Base-by-base conservation (phyloP, 2,329 filamentous ascomycete species). In the Colletotrichum cereale region DNA sequence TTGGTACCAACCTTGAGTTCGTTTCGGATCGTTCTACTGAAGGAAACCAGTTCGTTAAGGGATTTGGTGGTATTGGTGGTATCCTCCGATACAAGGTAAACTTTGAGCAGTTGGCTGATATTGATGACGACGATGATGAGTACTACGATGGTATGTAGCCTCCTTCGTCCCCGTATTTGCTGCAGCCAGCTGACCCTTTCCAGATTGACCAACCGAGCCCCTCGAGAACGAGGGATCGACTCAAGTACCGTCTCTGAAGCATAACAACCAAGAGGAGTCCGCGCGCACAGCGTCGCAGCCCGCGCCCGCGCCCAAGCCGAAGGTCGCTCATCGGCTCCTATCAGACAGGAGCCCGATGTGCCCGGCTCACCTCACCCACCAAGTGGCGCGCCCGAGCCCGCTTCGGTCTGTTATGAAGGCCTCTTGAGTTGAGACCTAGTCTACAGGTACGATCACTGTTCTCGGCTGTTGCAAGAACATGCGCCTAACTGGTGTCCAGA, bases 21-120 rank as follows among this genome's bases (percentile, higher is more conserved):
- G 96, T 99, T 75, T 98, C 96, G 60, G 97, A 99, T 82, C 92
- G 95, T 75, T 98, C 96, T 73, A 97, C 94, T 73, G 96, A 99
- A 86, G 96, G 96, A 81, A 99, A 99, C 86, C 96, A 99, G 87
- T 99, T 99, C 85, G 96, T 99, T 79, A 98, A 98, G 87, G 96
- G 96, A 75, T 99, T 99, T 80, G 96, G 96, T 91, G 96, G 96
- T 80, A 97, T 99, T 78, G 96, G 96, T 76, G 96, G 96, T 75
- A 92, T 99, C 79, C 91, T 99, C 81, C 95, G 96, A 78, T 99
- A 99, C 91, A 98, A 98, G 88, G 94, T 99, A 88, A 99, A 99
- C 88, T 99, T 99, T 86, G 97, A 99, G 86, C 97, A 99, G 85
- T 89, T 99, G 84, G 93, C 92, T 83, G 96, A 98, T 82, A 88